phyloP scores from a whole-genome alignment of 495 filamentous ascomycete genomes.

The Penicillium paradoxum region DNA sequence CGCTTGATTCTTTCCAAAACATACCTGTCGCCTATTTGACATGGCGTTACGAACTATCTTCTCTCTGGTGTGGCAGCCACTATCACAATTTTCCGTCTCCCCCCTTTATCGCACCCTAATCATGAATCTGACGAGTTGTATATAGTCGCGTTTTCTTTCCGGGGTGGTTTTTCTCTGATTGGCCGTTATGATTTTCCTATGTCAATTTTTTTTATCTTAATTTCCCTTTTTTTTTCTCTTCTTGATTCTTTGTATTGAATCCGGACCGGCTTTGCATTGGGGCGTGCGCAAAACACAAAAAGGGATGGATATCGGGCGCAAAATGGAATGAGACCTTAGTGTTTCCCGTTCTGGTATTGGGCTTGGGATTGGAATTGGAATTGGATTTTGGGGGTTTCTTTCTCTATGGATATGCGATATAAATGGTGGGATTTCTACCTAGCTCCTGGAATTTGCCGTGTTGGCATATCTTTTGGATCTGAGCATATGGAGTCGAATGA shows the following conservation, averaged over 20 bases:
- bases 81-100: not conserved
- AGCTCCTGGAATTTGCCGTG: no score
- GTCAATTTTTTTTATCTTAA: not conserved
- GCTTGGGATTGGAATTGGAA: not conserved
- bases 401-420: no score
- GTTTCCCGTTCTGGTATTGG: not conserved
- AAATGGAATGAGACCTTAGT: not conserved
- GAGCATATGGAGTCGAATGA: not conserved
- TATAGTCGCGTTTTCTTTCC: conserved; percentile 1
- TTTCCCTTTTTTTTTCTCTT: not conserved
- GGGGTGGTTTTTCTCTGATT: not conserved
- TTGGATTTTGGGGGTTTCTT: not conserved
- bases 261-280: not conserved
- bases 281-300: not conserved
- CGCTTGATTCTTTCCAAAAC: not conserved
- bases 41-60: not conserved
- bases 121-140: conserved; percentile 2
- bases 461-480: not conserved
- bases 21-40: not conserved
- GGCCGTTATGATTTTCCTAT: no score
- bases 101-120: not conserved
- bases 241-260: not conserved
- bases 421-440: no score
- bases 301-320: not conserved
- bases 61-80: not conserved